phyloP scores from a whole-genome alignment of 495 filamentous ascomycete genomes.

The Hyaloscypha bicolor region DNA sequence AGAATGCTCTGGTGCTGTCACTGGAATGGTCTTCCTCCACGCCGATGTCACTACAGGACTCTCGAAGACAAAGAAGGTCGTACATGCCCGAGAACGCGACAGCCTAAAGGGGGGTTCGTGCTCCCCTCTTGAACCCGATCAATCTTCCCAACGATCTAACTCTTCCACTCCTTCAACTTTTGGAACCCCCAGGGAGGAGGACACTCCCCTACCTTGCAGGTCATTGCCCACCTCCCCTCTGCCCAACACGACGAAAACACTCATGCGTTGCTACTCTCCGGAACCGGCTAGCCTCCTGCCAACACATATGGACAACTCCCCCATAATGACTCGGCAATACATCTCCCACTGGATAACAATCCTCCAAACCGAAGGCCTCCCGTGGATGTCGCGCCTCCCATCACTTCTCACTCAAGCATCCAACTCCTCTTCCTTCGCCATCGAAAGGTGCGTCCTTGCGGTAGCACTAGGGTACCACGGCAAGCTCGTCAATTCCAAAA shows the following conservation, averaged over 20 bases:
- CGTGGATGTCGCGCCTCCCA: conserved; percentile 10
- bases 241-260: too few species aligned
- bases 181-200: too few species aligned
- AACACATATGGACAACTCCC: background rate
- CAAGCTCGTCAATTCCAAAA: background rate
- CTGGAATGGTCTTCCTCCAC: conserved; percentile 3
- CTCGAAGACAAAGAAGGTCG: conserved; percentile 6
- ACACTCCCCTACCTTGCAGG: too few species aligned
- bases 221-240: too few species aligned
- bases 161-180: too few species aligned
- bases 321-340: background rate
- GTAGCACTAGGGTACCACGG: conserved; percentile 3
- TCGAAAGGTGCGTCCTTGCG: conserved; percentile 1
- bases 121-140: background rate
- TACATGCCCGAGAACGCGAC: background rate
- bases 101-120: background rate
- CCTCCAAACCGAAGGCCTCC: background rate
- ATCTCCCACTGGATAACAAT: conserved; percentile 2
- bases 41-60: background rate
- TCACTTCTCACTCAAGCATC: background rate
- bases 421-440: background rate
- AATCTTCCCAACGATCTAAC: too few species aligned
- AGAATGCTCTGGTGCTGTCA: conserved; percentile 11
- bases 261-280: too few species aligned
- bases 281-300: too few species aligned